Conservation (phyloP, 495 filamentous ascomycete genomes). For the Aspergillus campestris region DNA sequence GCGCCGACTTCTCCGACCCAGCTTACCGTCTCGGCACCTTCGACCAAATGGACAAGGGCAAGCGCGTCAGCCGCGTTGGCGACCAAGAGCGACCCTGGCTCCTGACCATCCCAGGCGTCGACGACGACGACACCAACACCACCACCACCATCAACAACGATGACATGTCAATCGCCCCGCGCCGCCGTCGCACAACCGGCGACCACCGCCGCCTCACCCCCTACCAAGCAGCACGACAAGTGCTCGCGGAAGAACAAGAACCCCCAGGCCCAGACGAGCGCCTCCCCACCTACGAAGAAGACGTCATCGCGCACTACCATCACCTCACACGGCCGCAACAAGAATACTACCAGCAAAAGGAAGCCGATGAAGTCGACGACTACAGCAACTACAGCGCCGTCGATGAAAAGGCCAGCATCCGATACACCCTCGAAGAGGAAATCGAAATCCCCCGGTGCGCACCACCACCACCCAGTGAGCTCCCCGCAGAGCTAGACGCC, state of each 20-base stretch:
- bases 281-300: slow-evolving; percentile 14
- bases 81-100: slow-evolving; percentile 25
- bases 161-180: not conserved
- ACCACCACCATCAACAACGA: not conserved
- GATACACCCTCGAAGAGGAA: not conserved
- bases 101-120: slow-evolving; percentile 19
- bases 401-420: too few relatives aligned
- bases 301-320: not conserved
- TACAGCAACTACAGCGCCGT: too few relatives aligned
- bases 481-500: not conserved
- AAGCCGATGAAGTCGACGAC: too few relatives aligned
- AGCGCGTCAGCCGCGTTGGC: slow-evolving; percentile 17
- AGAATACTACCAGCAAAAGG: too few relatives aligned
- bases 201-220: slow-evolving; percentile 4
- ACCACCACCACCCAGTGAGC: not conserved
- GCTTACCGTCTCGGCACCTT: slow-evolving; percentile 20
- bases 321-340: too few relatives aligned
- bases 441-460: not conserved
- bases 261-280: too few relatives aligned
- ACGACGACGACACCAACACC: slow-evolving; percentile 3
- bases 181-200: slow-evolving; percentile 8
- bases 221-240: too few relatives aligned
- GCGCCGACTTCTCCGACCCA: slow-evolving; percentile 18
- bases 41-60: slow-evolving; percentile 4
- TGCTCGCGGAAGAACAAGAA: too few relatives aligned